Conservation (phyloP, 192 early-diverging fungal species). For the Entophlyctis luteolus region DNA sequence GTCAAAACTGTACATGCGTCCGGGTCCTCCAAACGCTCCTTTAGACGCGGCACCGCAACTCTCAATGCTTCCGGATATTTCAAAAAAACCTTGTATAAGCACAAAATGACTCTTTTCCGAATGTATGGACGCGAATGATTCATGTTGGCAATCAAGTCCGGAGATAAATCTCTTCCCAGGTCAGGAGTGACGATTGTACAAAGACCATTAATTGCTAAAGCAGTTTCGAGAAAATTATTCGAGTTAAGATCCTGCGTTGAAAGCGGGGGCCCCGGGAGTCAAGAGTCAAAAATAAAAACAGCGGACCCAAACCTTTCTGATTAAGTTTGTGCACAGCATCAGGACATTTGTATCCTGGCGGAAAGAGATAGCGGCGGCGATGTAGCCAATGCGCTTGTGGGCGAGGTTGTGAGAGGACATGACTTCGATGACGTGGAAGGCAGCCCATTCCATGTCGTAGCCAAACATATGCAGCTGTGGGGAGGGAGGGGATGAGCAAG, state of each 20-base stretch:
- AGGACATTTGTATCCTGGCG: conserved; percentile 89
- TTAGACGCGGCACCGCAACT: conserved; percentile 75
- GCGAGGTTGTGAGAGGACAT: conserved; percentile 85
- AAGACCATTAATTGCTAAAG: conserved; percentile 86
- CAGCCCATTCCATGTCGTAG: conserved; percentile 95
- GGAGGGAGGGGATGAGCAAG: background rate
- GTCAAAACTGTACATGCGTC: conserved; percentile 67
- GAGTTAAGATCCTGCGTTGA: conserved; percentile 75
- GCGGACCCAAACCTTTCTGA: conserved; percentile 73
- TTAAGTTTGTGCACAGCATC: conserved; percentile 93
- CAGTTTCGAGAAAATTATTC: conserved; percentile 74
- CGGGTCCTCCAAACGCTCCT: conserved; percentile 83
- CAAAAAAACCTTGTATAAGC: conserved; percentile 82
- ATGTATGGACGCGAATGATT: conserved; percentile 92
- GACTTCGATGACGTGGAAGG: conserved; percentile 93
- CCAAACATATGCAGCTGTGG: conserved; percentile 90
- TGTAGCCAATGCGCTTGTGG: conserved; percentile 88
- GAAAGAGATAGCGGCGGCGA: conserved; percentile 86
- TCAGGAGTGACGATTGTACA: conserved; percentile 90
- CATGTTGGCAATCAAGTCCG: conserved; percentile 81
- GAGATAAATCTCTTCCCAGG: conserved; percentile 80
- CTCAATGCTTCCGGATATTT: conserved; percentile 86
- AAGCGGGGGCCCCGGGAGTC: background rate
- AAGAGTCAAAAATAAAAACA: background rate
- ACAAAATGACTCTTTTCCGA: conserved; percentile 83